phyloP scores from a whole-genome alignment of 1,284 basidiomycete species.

The Ustilago vetiveriae region DNA sequence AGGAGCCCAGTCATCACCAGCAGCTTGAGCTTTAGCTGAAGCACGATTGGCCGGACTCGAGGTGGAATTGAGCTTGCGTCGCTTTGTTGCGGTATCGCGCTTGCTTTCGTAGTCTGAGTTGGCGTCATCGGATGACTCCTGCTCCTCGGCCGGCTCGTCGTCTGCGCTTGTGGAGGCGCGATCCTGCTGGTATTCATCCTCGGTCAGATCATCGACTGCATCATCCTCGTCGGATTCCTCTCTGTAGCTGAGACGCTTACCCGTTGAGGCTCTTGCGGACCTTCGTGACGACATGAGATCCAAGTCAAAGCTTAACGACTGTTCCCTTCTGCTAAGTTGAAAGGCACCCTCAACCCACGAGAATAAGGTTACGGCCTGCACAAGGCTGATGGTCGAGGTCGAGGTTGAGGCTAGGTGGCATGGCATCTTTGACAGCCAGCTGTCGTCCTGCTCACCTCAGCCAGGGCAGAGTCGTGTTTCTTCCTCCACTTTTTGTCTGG shows the following conservation, averaged over 20 bases:
- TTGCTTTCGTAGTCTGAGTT: slow-evolving; percentile 2
- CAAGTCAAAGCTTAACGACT: background rate
- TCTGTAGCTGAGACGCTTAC: slow-evolving; percentile 30
- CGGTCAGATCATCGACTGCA: slow-evolving; percentile 12
- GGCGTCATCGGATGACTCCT: slow-evolving; percentile 2
- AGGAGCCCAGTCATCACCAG: slow-evolving; percentile 15
- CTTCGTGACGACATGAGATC: slow-evolving; percentile 26
- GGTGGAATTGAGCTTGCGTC: slow-evolving; percentile 4
- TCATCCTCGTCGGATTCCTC: slow-evolving; percentile 26
- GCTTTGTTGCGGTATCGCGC: slow-evolving; percentile 10
- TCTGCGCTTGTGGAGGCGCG: slow-evolving; percentile 20
- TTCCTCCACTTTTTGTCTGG: background rate
- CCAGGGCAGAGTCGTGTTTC: too few relatives aligned
- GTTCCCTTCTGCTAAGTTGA: background rate
- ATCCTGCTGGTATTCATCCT: slow-evolving; percentile 32
- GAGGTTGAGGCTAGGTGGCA: too few relatives aligned
- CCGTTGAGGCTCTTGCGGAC: slow-evolving; percentile 22
- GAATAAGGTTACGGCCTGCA: too few relatives aligned
- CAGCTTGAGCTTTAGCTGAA: background rate
- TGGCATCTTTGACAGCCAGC: too few relatives aligned
- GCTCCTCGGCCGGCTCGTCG: slow-evolving; percentile 4
- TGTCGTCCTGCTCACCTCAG: too few relatives aligned
- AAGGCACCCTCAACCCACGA: too few relatives aligned
- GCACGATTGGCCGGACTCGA: slow-evolving; percentile 1
- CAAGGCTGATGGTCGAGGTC: too few relatives aligned